phyloP scores from a whole-genome alignment of 345 rosid genomes.

The Eucalyptus grandis region DNA sequence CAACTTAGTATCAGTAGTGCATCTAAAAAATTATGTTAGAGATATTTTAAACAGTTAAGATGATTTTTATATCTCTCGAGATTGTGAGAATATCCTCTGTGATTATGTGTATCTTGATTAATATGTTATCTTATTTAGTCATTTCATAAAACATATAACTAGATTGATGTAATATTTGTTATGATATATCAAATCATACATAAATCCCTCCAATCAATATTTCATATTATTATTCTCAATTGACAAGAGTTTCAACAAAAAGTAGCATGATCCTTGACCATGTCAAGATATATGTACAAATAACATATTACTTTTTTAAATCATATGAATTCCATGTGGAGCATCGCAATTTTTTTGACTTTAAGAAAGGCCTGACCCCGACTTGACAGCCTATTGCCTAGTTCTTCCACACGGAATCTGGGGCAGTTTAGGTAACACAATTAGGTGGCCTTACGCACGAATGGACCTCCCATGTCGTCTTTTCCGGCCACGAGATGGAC shows the following conservation, averaged over 20 bases:
- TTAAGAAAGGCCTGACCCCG: neutral
- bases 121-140: too few relatives aligned
- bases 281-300: neutral
- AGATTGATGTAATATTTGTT: too few relatives aligned
- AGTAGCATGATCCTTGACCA: neutral
- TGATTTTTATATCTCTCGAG: neutral
- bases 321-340: too few relatives aligned
- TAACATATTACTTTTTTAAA: neutral
- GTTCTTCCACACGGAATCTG: neutral
- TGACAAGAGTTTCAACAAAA: neutral
- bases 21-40: too few relatives aligned
- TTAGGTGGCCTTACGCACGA: neutral
- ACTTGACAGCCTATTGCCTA: neutral
- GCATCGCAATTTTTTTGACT: neutral
- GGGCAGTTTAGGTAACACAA: neutral
- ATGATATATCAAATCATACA: too few relatives aligned
- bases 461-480: neutral
- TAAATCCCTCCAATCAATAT: accelerated
- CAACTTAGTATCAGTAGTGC: too few relatives aligned
- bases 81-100: too few relatives aligned
- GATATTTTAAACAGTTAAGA: too few relatives aligned
- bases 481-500: neutral
- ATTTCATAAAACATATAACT: too few relatives aligned
- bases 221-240: too few relatives aligned
- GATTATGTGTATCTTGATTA: too few relatives aligned